These are phyloP conservation scores for Kluyveromyces marxianus DNA, from an alignment of 1,139 yeast genomes.

Conservation along the genomic window DNA sequence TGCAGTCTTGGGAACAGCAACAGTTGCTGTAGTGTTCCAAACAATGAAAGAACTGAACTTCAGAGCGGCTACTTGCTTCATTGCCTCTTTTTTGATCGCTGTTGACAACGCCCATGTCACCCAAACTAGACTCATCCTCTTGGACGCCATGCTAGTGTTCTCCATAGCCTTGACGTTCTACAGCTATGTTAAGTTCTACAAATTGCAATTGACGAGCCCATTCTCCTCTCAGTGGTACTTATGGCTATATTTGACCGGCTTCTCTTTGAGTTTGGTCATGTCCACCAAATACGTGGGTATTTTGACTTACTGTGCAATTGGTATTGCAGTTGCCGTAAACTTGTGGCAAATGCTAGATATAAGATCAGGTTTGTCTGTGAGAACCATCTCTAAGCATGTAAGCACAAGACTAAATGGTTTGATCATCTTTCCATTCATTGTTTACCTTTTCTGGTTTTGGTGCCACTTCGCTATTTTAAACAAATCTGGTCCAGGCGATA, in stretches of 20 bases:
- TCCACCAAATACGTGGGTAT: slow-evolving; percentile 95
- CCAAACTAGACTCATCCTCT: slow-evolving; percentile 81
- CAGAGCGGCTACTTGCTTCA: slow-evolving; percentile 66
- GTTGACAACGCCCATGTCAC: slow-evolving; percentile 90
- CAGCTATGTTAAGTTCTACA: slow-evolving; percentile 72
- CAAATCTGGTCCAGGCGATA: slow-evolving; percentile 93
- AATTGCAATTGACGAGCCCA: slow-evolving; percentile 53
- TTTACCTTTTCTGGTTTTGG: slow-evolving; percentile 90
- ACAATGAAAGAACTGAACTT: slow-evolving; percentile 82
- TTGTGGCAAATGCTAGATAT: slow-evolving; percentile 80
- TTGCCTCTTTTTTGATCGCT: slow-evolving; percentile 75
- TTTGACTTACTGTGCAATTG: slow-evolving; percentile 80
- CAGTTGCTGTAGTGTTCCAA: slow-evolving; percentile 73
- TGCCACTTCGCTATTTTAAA: slow-evolving; percentile 75
- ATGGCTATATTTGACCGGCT: slow-evolving; percentile 81
- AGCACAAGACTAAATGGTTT: slow-evolving; percentile 67
- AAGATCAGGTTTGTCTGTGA: slow-evolving; percentile 57
- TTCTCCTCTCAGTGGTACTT: slow-evolving; percentile 73
- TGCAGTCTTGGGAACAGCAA: slow-evolving; percentile 75
- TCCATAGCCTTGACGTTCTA: slow-evolving; percentile 75
- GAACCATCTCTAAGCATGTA: slow-evolving; percentile 59
- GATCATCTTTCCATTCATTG: slow-evolving; percentile 69
- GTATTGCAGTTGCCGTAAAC: slow-evolving; percentile 77
- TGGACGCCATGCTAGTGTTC: slow-evolving; percentile 83
- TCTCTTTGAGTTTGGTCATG: slow-evolving; percentile 80